phyloP scores from a whole-genome alignment of 176 grass and related monocot genomes.

The Avena eriantha region DNA sequence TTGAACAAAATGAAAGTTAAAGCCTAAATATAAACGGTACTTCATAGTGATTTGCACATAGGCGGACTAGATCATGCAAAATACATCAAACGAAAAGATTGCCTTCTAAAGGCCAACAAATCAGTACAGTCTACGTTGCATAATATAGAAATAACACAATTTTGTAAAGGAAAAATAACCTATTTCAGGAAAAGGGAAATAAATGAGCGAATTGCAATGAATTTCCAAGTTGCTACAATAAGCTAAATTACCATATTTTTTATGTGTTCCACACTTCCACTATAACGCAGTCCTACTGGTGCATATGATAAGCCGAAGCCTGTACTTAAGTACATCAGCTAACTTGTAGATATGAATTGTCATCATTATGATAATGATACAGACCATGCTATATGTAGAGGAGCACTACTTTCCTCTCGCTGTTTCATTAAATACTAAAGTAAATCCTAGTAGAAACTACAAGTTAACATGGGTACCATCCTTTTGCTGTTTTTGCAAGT shows the following conservation, averaged over 20 bases:
- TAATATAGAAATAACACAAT: not conserved
- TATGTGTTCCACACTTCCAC: not conserved
- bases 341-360: constrained; percentile 21
- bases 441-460: constrained; percentile 2
- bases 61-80: not conserved
- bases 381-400: not conserved
- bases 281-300: not conserved
- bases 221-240: not conserved
- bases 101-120: not conserved
- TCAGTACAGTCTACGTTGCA: not conserved
- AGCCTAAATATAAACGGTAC: not conserved
- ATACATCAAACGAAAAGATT: not conserved
- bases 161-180: not conserved
- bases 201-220: not conserved
- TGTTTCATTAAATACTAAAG: not conserved
- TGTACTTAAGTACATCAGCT: constrained; percentile 13
- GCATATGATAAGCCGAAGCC: constrained; percentile 9
- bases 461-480: not conserved
- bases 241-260: not conserved
- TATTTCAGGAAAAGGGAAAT: not conserved
- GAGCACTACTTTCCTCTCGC: not conserved
- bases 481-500: constrained; percentile 15
- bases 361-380: not conserved
- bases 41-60: constrained; percentile 17
- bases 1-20: constrained; percentile 28